Evolutionary conservation across 2,329 filamentous ascomycete species (phyloP), one percentile per base, ranked within the genome.

Genomic region (Monascus ruber): DNA sequence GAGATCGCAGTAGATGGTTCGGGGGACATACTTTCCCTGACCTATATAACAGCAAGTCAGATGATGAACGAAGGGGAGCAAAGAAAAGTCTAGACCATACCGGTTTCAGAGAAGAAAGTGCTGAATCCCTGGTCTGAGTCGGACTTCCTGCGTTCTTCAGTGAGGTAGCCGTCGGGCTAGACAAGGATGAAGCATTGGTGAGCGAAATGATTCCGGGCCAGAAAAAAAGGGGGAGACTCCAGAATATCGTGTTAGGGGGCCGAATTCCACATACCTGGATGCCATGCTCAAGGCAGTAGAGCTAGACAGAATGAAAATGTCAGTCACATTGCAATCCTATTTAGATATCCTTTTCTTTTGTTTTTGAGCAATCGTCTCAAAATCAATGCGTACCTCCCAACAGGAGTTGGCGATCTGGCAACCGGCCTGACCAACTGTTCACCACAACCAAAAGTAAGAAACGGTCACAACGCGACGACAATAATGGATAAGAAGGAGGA

Each of bases 391-490:
- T 74, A 98, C 91, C 87, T 98, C 91, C 91, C 91, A 98, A 81
- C 91, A 96, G 59, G 91, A 91, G 77, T 98, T 98, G 74, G 89
- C 91, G 65, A 98, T 98, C 71, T 98, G 91, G 81, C 91, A 96
- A 83, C 91, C 91, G 68, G 91, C 91, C 80, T 98, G 91, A 73
- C 91, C 91, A 77, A 98, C 91, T 98, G 69, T 62, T 62, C 37
- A 49, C 38, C 56, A 28, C 9, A 36, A 26, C 7, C 25, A 10
- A 36, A 28, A 5, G 26, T 11, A 25, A 25, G 33, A 35, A 35
- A 24, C 17, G n/a, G n/a, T 9, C 24, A 25, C 9, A 24, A 24
- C 24, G 7, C 7, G 7, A 6, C 6, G 33, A 3, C 25, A 45
- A 24, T 38, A 38, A 37, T 31, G 9, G 24, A 5, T 4, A 7